A percentile compares a stretch with the other conserved stretches of the same genome.
Evolutionary conservation across 2,329 filamentous ascomycete species (phyloP).

Genomic region (Sporothrix phasma): DNA sequence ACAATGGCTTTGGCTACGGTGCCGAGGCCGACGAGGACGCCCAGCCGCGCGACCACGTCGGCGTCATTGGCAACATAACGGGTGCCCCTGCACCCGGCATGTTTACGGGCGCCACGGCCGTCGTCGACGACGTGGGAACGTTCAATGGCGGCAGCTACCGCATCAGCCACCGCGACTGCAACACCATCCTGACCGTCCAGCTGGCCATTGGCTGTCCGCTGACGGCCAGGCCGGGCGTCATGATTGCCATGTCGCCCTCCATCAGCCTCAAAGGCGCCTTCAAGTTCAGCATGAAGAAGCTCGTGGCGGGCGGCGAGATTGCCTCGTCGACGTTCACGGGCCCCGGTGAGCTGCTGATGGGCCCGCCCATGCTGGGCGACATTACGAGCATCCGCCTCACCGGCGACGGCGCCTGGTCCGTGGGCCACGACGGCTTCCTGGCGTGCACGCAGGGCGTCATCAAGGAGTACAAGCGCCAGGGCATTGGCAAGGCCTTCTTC

Average conservation of each 20-base stretch:
- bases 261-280: slow-evolving; percentile 73
- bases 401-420: slow-evolving; percentile 67
- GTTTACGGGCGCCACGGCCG: slow-evolving; percentile 54
- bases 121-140: slow-evolving; percentile 78
- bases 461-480: slow-evolving; percentile 82
- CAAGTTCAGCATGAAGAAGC: slow-evolving; percentile 85
- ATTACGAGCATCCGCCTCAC: slow-evolving; percentile 68
- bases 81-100: slow-evolving; percentile 38
- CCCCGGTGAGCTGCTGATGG: slow-evolving; percentile 81
- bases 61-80: slow-evolving; percentile 27
- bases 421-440: slow-evolving; percentile 79
- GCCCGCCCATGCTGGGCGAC: slow-evolving; percentile 71
- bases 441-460: slow-evolving; percentile 75
- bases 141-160: slow-evolving; percentile 95
- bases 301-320: slow-evolving; percentile 75
- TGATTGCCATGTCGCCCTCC: slow-evolving; percentile 92
- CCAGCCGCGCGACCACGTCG: slow-evolving; percentile 23
- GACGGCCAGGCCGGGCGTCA: slow-evolving; percentile 68
- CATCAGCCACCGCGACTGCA: slow-evolving; percentile 84
- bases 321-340: slow-evolving; percentile 71
- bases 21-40: slow-evolving; percentile 19
- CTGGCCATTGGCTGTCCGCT: slow-evolving; percentile 82
- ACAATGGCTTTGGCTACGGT: background rate
- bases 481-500: slow-evolving; percentile 83
- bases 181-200: slow-evolving; percentile 81